Evolutionary conservation across 2,329 filamentous ascomycete species (phyloP).

Genomic region (Elsinoe ampelina): DNA sequence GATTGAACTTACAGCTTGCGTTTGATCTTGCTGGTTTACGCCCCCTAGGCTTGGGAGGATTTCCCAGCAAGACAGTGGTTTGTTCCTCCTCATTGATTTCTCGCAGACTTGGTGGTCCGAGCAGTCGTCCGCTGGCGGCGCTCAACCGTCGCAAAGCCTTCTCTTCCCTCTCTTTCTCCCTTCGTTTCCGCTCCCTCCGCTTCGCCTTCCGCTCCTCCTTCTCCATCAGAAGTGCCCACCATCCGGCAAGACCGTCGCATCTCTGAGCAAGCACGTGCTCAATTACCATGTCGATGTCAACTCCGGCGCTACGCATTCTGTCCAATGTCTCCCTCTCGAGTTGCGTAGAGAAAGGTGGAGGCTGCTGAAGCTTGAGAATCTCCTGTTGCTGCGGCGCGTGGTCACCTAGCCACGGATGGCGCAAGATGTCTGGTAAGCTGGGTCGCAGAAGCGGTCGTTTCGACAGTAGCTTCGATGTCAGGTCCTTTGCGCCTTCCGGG

Average conservation of each 20-base stretch:
- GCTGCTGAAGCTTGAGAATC: constrained; percentile 73
- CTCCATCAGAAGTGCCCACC: constrained; percentile 91
- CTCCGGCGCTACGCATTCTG: constrained; percentile 85
- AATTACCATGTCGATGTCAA: constrained; percentile 88
- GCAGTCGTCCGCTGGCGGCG: constrained; percentile 75
- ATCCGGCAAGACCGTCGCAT: constrained; percentile 83
- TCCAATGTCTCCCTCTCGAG: constrained; percentile 87
- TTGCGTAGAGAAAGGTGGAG: constrained; percentile 72
- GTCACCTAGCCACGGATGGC: constrained; percentile 78
- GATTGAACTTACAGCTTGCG: constrained; percentile 17
- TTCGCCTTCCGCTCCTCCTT: constrained; percentile 85
- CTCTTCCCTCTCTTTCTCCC: constrained; percentile 72
- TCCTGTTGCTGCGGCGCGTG: constrained; percentile 80
- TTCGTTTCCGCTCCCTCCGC: constrained; percentile 71
- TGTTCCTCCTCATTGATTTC: constrained; percentile 69
- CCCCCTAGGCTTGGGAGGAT: constrained; percentile 61
- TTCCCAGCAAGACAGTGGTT: constrained; percentile 37
- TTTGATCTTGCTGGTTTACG: constrained; percentile 58
- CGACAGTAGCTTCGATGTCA: constrained; percentile 74
- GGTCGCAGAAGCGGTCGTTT: constrained; percentile 82
- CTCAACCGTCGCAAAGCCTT: constrained; percentile 75
- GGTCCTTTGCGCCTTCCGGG: constrained; percentile 62
- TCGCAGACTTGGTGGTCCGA: constrained; percentile 60
- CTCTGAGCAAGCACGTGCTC: constrained; percentile 85
- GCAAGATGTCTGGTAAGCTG: constrained; percentile 71